Base-by-base conservation (phyloP, 2,329 filamentous ascomycete genomes). In the Nemania diffusa region DNA sequence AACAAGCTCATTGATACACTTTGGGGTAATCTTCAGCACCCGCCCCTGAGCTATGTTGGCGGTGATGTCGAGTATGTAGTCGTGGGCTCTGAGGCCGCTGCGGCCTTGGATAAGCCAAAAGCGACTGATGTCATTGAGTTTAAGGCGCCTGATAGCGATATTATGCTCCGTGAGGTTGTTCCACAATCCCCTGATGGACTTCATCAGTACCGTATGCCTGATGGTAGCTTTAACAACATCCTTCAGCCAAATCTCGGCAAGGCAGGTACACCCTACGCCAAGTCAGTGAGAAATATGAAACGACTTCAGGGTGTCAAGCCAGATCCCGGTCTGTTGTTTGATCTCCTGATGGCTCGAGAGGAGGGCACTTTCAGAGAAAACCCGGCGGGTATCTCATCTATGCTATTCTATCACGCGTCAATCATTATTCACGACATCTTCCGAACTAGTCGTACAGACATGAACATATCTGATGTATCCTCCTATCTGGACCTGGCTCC, bases 401-500 rank as follows among this genome's bases (percentile, higher is more conserved):
- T 93, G 80, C 81, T 94, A 17, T 93, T 92, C 77, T 93, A 93
- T 71, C 81, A 92, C 50, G 92, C 91, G 0, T 88, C 90, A 6
- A 90, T 94, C 73, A 87, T 88, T 67, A 88, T 87, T 58, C 85
- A 87, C 71, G 83, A 83, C 78, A 78, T 90, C 57, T 92, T 92
- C 78, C 84, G 87, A 42, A 92, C 90, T 1, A 87, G 87, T 72
- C 86, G 88, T 27, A 81, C 81, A 5, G 88, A 93, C 76, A 85
- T 83, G 73, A 87, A 86, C 63, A 87, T 86, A 62, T 91, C 88
- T 0, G 82, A 88, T 69, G 92, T 90, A 0, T 93, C 90, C 0
- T 93, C 91, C 0, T 94, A 94, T 69, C 84, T 94, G 26, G 91
- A 94, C 73, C 81, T 94, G 1, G 85, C 89, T 0, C 91, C 91